Base-by-base conservation (phyloP, 805 yeast species). In the Nakazawaea sp. region DNA sequence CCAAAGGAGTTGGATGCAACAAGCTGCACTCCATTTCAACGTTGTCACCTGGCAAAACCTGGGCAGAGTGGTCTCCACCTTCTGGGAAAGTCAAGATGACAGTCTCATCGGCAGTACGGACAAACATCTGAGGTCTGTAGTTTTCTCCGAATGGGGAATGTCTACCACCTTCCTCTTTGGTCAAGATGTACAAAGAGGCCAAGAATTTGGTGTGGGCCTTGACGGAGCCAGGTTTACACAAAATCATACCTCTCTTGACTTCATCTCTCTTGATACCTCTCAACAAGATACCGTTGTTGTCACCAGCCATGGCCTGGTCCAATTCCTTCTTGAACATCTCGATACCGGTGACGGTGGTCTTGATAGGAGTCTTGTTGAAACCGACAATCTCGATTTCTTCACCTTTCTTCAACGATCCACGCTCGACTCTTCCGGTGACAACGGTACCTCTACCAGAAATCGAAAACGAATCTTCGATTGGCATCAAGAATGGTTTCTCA, bases 381-480 rank as follows among this genome's bases (percentile, higher is more conserved):
- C 98, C 98, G 46, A 92, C 96, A 61, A 92, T 81, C 75, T 92
- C 97, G 53, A 92, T 72, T 73, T 92, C 97, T 68, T 90, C 97
- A 69, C 97, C 97, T 75, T 89, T 89, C 81, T 86, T 86, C 66
- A 92, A 77, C 50, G 79, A 68, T 70, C 98, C 98, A 72, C 98
- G 88, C 75, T 90, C 97, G 52, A 88, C 98, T 70, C 97, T 85
- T 63, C 98, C 98, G 41, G 97, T 85, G 55, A 86, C 96, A 51
- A 92, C 98, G 43, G 98, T 92, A 71, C 98, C 98, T 79, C 98
- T 90, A 68, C 99, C 99, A 32, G 97, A 86, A 52, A 92, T 92
- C 43, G 97, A 87, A 77, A 90, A 92, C 45, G 88, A 89, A 56
- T 87, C 96, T 74, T 92, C 98, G 52, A 92, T 80, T 47, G 97